Evolutionary conservation across 441 rosid species (phyloP).

Genomic region (Arabidopsis hybrid): DNA sequence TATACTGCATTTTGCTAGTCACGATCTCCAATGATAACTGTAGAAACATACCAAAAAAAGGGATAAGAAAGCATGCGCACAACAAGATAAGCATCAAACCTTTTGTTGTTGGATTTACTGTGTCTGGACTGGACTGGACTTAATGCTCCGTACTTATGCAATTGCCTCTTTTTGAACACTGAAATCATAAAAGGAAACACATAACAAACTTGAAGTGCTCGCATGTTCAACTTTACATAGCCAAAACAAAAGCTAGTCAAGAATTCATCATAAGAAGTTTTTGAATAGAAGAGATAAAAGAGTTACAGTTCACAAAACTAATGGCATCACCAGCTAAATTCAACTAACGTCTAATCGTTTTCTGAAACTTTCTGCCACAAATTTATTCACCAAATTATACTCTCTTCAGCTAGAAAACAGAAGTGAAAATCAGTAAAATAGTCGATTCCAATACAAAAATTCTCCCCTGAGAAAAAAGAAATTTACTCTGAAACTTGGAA

Average conservation of each 20-base stretch:
- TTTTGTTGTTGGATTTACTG: slow-evolving; percentile 31
- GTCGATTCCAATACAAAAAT: neutral
- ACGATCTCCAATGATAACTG: slow-evolving; percentile 9
- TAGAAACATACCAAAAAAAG: neutral
- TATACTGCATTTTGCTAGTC: neutral
- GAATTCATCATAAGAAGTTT: slow-evolving; percentile 9
- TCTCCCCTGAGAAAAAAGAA: neutral
- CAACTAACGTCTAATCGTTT: slow-evolving; percentile 41
- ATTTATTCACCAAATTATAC: slow-evolving; percentile 31
- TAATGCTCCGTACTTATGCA: slow-evolving; percentile 36
- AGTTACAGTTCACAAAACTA: neutral
- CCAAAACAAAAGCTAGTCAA: slow-evolving; percentile 1
- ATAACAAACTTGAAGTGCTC: neutral
- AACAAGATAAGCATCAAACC: slow-evolving; percentile 20
- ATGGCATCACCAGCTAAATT: slow-evolving; percentile 4
- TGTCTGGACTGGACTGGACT: slow-evolving; percentile 20
- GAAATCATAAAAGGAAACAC: slow-evolving; percentile 25
- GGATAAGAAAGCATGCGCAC: slow-evolving; percentile 33
- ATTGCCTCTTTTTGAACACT: slow-evolving; percentile 37
- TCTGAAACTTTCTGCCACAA: slow-evolving; percentile 23
- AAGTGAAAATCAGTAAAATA: neutral
- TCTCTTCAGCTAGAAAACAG: too few relatives aligned
- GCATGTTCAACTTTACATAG: neutral
- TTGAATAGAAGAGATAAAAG: neutral
- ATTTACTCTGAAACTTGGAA: neutral